Evolutionary conservation across 2,329 filamentous ascomycete species (phyloP), one percentile per base, ranked within the genome.

Genomic region (Pseudogymnoascus sp.): DNA sequence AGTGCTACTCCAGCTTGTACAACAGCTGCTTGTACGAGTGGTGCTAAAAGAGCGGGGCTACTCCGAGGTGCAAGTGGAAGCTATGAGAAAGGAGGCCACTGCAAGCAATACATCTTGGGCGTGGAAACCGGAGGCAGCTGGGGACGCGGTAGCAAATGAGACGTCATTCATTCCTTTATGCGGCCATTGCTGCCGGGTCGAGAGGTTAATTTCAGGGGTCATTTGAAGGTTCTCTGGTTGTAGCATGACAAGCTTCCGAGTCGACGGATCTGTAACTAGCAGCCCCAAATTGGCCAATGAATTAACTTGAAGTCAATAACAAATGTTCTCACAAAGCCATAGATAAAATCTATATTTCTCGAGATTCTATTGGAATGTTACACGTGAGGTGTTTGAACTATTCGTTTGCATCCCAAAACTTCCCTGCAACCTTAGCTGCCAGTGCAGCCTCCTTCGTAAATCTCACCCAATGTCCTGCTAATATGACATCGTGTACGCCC

Each of bases 401-500:
- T 21, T 54, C 47, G n/a, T 54, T 54, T 8, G 47, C 15, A 54
- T 54, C 47, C 47, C 47, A 54, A 5, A 54, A 54, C 15, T 65
- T 41, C 1, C 36, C 61, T 26, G 65, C 65, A 21, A 29, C 60
- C 47, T 63, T n/a, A 24, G 61, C 24, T 4, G 47, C 47, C 6
- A 11, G 9, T 33, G 47, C 47, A 54, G 71, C 74, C 66, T 75
- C 73, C 44, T 74, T 69, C 58, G 74, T 67, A 63, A 79, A 81
- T 0, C 78, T 79, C 2, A 78, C 21, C 1, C 72, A 13, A 15
- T 70, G 63, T 0, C 75, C 78, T 1, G 77, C 2, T 1, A 77
- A 58, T 15, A 79, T 62, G 5, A 80, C 75, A 68, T 81, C 80
- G 66, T 82, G 79, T 17, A 74, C 74, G 3, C 72, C 76, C 8